Base-by-base conservation (phyloP, 306 rosid species). In the Glycine soja region DNA sequence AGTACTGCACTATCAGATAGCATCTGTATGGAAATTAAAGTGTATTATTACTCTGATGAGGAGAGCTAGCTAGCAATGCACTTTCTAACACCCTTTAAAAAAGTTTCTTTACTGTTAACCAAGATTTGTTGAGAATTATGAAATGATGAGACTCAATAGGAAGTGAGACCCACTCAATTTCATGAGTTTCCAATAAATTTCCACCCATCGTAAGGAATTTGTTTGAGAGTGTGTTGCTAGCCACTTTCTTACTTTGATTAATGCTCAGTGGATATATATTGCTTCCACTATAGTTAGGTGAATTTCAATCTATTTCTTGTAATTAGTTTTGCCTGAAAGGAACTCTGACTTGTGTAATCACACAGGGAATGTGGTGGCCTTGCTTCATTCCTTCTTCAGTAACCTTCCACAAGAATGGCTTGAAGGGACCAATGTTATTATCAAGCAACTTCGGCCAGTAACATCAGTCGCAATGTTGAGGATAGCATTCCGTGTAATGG, bases 401-500 rank as follows among this genome's bases (percentile, higher is more conserved):
- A 95, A 93, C 85, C 97, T 95, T 68, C 97, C 99, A 72, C 96
- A 89, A 75, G 98, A 93, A 87, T 95, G 98, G 99, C 88, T 93
- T 45, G 98, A 95, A 88, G 97, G 93, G 78, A 85, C 92, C 66
- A 92, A 87, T 83, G 85, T 81, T 54, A 86, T 95, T 80, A 86
- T 95, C 87, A 88, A 93, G 78, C 92, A 93, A 82, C 96, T 95
- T 81, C 84, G 92, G 85, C 99, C 98, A 0, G 93, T 95, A 84
- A 84, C 91, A 68, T 95, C 99, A 13, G 90, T 95, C 18, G 99
- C 99, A 81, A 89, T 93, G 98, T 86, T 95, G 90, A 90, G 98
- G 88, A 93, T 95, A 91, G 97, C 85, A 36, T 95, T 93, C 83
- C 98, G 99, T 48, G 91, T 95, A 82, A 95, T 90, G 92, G 89